Percentiles rank a stretch among this genome's conserved stretches.
phyloP scores from a whole-genome alignment of 148 eudicot species.

The Cornus controversa region DNA sequence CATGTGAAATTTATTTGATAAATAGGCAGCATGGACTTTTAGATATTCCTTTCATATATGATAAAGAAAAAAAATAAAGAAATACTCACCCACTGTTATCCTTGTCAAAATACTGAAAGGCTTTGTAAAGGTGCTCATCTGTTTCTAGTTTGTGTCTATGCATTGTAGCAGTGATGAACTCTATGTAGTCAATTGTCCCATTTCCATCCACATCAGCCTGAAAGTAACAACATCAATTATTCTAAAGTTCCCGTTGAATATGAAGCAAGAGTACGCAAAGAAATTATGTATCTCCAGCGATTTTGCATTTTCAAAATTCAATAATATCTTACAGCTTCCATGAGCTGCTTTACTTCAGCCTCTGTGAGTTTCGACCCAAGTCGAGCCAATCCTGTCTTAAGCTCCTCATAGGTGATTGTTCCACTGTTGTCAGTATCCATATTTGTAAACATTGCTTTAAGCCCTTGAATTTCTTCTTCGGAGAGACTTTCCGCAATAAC shows the following conservation, averaged over 20 bases:
- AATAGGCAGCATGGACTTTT: not conserved
- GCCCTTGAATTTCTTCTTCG: slow-evolving; percentile 80
- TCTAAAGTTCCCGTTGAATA: not conserved
- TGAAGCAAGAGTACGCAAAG: not conserved
- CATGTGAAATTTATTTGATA: not conserved
- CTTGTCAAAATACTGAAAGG: slow-evolving; percentile 75
- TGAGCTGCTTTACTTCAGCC: slow-evolving; percentile 80
- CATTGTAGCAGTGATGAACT: slow-evolving; percentile 90
- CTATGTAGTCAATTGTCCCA: slow-evolving; percentile 89
- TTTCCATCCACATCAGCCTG: slow-evolving; percentile 95
- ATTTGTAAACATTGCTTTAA: slow-evolving; percentile 80
- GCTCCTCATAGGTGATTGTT: slow-evolving; percentile 85
- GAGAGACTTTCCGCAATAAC: slow-evolving; percentile 85
- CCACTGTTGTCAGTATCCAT: slow-evolving; percentile 85
- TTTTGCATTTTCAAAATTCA: not conserved
- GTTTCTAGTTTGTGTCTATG: slow-evolving; percentile 79
- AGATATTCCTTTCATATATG: not conserved
- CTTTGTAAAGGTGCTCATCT: slow-evolving; percentile 76
- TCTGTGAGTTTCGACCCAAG: slow-evolving; percentile 87
- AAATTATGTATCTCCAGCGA: too few species aligned
- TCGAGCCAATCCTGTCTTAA: slow-evolving; percentile 71
- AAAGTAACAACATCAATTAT: not conserved
- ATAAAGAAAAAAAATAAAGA: too few species aligned
- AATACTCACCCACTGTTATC: slow-evolving; percentile 72
- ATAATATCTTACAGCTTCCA: slow-evolving; percentile 80